A percentile compares a stretch with the other conserved stretches of the same genome.
Evolutionary conservation across 1,284 basidiomycete species (phyloP).

Genomic region (Pseudozyma tsukubaensis): DNA sequence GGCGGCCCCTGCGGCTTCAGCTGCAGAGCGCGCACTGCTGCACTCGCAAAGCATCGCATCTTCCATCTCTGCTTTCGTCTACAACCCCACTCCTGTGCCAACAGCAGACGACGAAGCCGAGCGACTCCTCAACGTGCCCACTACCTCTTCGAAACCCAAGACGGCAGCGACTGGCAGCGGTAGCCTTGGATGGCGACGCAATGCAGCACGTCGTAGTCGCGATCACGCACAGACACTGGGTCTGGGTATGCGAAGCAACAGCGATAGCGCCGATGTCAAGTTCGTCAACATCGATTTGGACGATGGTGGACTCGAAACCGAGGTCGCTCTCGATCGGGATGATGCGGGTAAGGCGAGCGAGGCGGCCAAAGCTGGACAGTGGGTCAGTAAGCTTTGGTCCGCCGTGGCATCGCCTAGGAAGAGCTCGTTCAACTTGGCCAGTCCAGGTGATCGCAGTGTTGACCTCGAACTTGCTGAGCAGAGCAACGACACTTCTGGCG

Average conservation of each 20-base stretch:
- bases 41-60: constrained; percentile 53
- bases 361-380: constrained; percentile 21
- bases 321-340: constrained; percentile 16
- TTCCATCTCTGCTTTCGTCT: constrained; percentile 55
- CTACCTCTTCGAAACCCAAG: constrained; percentile 13
- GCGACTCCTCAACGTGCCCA: constrained; percentile 8
- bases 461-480: constrained; percentile 36
- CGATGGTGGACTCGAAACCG: constrained; percentile 27
- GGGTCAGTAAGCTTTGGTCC: constrained; percentile 48
- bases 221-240: constrained; percentile 19
- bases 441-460: constrained; percentile 23
- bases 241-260: constrained; percentile 21
- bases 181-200: constrained; percentile 40
- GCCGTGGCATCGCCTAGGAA: constrained; percentile 29
- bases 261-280: constrained; percentile 28
- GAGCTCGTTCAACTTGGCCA: constrained; percentile 18
- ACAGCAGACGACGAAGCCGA: constrained; percentile 3
- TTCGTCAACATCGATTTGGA: constrained; percentile 50
- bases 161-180: background rate
- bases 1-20: background rate
- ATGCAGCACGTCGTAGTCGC: constrained; percentile 14
- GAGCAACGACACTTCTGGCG: constrained; percentile 2
- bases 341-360: constrained; percentile 6
- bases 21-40: constrained; percentile 7
- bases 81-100: constrained; percentile 52